Conservation (phyloP, 441 rosid genomes). For the Daphne laureola region DNA sequence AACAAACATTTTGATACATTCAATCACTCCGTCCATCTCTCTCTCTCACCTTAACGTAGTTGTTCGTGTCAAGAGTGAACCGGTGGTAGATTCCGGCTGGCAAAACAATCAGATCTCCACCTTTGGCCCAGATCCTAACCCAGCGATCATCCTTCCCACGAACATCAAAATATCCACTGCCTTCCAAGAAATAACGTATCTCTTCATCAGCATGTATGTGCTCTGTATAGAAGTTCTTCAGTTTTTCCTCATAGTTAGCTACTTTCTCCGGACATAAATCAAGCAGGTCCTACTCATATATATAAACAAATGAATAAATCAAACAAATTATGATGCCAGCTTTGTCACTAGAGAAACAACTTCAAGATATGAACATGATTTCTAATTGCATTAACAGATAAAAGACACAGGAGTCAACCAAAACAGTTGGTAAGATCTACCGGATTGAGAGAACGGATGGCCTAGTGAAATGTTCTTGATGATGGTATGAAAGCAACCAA, state of each 20-base stretch:
- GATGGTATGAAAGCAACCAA: too few relatives aligned
- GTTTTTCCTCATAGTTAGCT: conserved; percentile 70
- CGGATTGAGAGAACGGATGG: too few relatives aligned
- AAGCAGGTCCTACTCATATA: conserved; percentile 50
- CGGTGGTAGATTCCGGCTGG: conserved; percentile 88
- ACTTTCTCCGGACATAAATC: conserved; percentile 80
- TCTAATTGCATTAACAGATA: too few relatives aligned
- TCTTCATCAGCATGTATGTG: conserved; percentile 87
- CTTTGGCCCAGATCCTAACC: conserved; percentile 67
- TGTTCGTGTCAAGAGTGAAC: conserved; percentile 66
- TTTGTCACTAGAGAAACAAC: too few relatives aligned
- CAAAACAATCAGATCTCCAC: conserved; percentile 65
- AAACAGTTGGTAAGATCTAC: too few relatives aligned
- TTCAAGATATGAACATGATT: too few relatives aligned
- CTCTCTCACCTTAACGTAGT: conserved; percentile 72
- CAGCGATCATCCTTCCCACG: conserved; percentile 64
- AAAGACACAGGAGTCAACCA: too few relatives aligned
- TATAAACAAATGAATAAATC: background rate
- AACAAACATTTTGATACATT: too few relatives aligned
- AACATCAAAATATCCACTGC: conserved; percentile 83
- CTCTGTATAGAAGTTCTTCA: conserved; percentile 75
- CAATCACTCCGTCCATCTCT: too few relatives aligned
- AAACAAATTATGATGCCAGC: background rate
- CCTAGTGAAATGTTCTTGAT: too few relatives aligned
- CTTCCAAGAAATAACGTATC: conserved; percentile 73